These are phyloP conservation scores for Phragmites australis DNA, from an alignment of 176 grass and related monocot genomes.

Conservation along the genomic window DNA sequence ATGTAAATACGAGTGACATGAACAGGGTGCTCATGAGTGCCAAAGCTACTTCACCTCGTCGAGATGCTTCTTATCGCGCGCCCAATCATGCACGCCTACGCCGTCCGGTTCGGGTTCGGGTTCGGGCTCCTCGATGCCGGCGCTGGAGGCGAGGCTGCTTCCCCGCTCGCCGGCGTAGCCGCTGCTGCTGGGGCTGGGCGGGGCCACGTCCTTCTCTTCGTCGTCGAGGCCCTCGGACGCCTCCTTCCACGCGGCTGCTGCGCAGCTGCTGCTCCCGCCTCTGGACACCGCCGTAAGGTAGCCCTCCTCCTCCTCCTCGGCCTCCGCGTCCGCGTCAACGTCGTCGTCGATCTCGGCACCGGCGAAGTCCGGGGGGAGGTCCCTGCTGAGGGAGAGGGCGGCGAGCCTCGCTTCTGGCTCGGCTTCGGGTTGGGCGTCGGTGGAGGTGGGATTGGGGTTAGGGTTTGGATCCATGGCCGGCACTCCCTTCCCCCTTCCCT, in stretches of 20 bases:
- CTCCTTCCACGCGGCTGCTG: conserved; percentile 36
- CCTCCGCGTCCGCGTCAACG: conserved; percentile 12
- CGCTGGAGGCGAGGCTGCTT: conserved; percentile 77
- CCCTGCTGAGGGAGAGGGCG: conserved; percentile 39
- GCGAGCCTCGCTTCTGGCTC: not conserved
- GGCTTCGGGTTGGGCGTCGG: not conserved
- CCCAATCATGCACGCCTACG: conserved; percentile 50
- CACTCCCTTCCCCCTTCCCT: not conserved
- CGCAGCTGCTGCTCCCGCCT: conserved; percentile 37
- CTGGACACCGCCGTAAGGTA: conserved; percentile 53
- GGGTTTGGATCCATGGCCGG: conserved; percentile 52
- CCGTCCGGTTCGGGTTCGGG: not conserved
- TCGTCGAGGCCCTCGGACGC: conserved; percentile 32
- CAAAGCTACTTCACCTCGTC: conserved; percentile 58
- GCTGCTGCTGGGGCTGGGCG: conserved; percentile 83
- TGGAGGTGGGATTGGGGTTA: not conserved
- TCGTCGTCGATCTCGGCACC: conserved; percentile 44
- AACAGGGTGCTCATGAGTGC: too few relatives aligned
- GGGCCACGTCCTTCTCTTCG: conserved; percentile 40
- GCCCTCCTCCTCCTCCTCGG: conserved; percentile 35
- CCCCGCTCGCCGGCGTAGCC: conserved; percentile 90
- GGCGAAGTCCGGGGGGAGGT: conserved; percentile 66
- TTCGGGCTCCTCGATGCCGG: conserved; percentile 50
- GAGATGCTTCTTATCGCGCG: conserved; percentile 65
- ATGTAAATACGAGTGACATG: too few relatives aligned